Conservation (phyloP, 768 basidiomycete species). For the Mycena galericulata region DNA sequence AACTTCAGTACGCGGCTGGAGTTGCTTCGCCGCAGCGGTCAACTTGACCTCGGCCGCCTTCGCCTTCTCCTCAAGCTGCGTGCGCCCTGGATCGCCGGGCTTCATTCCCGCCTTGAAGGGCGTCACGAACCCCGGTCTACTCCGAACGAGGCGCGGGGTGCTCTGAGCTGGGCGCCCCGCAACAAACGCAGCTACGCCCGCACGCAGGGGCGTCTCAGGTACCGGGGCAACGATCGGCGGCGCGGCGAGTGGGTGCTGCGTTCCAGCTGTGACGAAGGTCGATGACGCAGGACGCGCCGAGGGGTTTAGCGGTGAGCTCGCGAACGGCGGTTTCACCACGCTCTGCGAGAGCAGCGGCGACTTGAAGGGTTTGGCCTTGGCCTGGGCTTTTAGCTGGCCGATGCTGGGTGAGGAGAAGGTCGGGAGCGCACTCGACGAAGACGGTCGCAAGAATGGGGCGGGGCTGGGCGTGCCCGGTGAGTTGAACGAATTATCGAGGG, state of each 20-base stretch:
- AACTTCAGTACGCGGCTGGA: conserved; percentile 3
- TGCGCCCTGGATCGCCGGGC: conserved; percentile 55
- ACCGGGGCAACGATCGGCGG: conserved; percentile 34
- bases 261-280: conserved; percentile 40
- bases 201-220: conserved; percentile 28
- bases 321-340: conserved; percentile 15
- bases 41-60: conserved; percentile 23
- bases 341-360: conserved; percentile 27
- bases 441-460: conserved; percentile 41
- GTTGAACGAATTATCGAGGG: conserved; percentile 51
- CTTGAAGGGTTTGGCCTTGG: conserved; percentile 41
- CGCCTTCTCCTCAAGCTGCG: conserved; percentile 41
- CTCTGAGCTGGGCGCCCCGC: conserved; percentile 25
- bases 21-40: conserved; percentile 29
- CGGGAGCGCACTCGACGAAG: conserved; percentile 24
- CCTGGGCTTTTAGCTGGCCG: conserved; percentile 29
- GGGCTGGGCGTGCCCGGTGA: conserved; percentile 58
- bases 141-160: conserved; percentile 30
- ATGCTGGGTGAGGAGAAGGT: conserved; percentile 31
- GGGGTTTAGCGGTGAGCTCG: conserved; percentile 49
- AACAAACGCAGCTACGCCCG: conserved; percentile 22
- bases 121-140: conserved; percentile 62
- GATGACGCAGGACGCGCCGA: conserved; percentile 27
- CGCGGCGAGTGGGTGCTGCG: conserved; percentile 51
- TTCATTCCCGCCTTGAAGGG: conserved; percentile 71